These are phyloP conservation scores for Chamaecyparis obtusa DNA, from an alignment of 75 land plant genomes.

Conservation along the genomic window DNA sequence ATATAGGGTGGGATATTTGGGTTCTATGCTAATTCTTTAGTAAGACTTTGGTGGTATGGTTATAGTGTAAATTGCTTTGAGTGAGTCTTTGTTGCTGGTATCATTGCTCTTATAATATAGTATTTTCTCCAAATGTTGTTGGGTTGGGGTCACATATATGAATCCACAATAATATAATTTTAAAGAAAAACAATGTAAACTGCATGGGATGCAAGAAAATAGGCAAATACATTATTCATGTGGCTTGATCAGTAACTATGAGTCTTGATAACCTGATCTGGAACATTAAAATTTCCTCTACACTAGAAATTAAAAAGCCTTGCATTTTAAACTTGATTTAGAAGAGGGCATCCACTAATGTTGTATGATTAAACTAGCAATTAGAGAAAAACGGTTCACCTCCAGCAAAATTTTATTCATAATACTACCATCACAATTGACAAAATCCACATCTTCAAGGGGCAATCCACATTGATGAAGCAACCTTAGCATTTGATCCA, in stretches of 20 bases:
- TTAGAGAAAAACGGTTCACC: slow-evolving; percentile 35
- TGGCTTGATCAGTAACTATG: background rate
- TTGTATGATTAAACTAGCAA: background rate
- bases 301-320: background rate
- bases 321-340: background rate
- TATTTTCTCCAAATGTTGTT: too few species aligned
- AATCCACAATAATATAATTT: too few species aligned
- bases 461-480: slow-evolving; percentile 96
- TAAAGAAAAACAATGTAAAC: background rate
- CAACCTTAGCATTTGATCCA: slow-evolving; percentile 97
- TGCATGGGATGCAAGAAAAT: background rate
- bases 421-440: slow-evolving; percentile 86
- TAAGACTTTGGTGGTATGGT: too few species aligned
- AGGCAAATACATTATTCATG: background rate
- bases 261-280: background rate
- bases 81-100: too few species aligned
- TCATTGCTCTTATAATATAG: too few species aligned
- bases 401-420: slow-evolving; percentile 88
- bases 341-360: background rate
- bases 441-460: slow-evolving; percentile 79
- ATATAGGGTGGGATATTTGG: too few species aligned
- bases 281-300: background rate
- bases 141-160: too few species aligned
- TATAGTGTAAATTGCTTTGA: too few species aligned
- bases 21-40: too few species aligned